Conservation (phyloP, 345 rosid species). For the Corchorus capsularis region DNA sequence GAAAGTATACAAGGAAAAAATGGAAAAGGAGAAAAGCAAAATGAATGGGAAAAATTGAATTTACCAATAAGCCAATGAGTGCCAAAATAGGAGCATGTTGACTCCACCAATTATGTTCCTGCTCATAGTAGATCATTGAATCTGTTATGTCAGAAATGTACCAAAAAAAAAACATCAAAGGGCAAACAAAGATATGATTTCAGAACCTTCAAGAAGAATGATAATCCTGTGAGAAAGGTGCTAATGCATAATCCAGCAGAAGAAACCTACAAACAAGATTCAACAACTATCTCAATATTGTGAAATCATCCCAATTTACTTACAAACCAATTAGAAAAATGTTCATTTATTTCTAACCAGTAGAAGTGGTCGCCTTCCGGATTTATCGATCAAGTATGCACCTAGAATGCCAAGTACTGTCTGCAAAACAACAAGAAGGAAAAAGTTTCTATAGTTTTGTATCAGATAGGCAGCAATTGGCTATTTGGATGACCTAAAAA, state of each 20-base stretch:
- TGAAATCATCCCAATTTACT: background rate
- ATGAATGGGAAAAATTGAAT: background rate
- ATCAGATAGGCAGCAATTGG: background rate
- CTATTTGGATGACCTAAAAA: background rate
- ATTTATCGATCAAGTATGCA: constrained; percentile 31
- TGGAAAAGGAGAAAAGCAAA: background rate
- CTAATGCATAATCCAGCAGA: constrained; percentile 33
- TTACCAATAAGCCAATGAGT: constrained; percentile 12
- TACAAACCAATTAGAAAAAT: background rate
- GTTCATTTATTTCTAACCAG: constrained; percentile 27
- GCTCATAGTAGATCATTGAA: background rate
- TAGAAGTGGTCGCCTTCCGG: constrained; percentile 44
- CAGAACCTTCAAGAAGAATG: constrained; percentile 35
- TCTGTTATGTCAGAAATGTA: background rate
- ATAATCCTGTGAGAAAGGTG: constrained; percentile 27
- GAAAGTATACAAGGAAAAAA: background rate
- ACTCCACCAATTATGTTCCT: constrained; percentile 1
- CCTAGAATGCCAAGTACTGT: constrained; percentile 8
- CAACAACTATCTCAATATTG: background rate
- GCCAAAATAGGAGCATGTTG: background rate
- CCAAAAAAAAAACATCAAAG: background rate
- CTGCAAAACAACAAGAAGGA: background rate
- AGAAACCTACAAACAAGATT: constrained; percentile 30
- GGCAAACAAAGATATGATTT: background rate
- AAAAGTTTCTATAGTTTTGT: background rate